phyloP scores from a whole-genome alignment of 352 stramenopile genomes.

The Hyaloperonospora arabidopsidis region DNA sequence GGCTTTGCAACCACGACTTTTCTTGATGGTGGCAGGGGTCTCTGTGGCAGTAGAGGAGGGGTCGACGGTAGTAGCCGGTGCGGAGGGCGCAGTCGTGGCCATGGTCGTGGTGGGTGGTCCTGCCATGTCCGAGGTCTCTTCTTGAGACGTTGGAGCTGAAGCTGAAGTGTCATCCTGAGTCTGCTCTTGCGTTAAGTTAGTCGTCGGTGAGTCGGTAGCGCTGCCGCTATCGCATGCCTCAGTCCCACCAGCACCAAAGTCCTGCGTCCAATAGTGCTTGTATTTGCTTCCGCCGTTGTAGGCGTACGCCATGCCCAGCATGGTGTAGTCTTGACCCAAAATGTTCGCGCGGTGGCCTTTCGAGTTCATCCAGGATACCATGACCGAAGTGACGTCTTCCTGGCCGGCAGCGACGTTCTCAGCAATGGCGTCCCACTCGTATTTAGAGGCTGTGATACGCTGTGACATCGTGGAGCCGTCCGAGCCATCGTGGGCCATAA shows the following conservation, averaged over 20 bases:
- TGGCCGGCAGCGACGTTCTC: slow-evolving; percentile 57
- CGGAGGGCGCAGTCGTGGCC: neutral
- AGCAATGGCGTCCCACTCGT: slow-evolving; percentile 41
- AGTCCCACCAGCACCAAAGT: slow-evolving; percentile 33
- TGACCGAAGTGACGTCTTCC: slow-evolving; percentile 36
- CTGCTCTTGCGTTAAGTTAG: slow-evolving; percentile 19
- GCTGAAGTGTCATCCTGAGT: slow-evolving; percentile 17
- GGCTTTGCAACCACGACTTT: too few species aligned
- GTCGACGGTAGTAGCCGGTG: neutral
- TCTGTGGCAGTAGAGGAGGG: too few species aligned
- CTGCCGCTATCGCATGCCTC: slow-evolving; percentile 26
- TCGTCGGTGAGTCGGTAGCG: slow-evolving; percentile 10
- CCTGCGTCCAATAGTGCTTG: slow-evolving; percentile 54
- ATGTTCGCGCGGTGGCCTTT: slow-evolving; percentile 43
- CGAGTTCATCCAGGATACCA: slow-evolving; percentile 59
- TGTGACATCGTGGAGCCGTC: slow-evolving; percentile 36
- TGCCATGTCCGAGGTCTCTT: slow-evolving; percentile 10
- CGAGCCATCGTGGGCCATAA: slow-evolving; percentile 45
- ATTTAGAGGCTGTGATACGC: slow-evolving; percentile 38
- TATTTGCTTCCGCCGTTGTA: slow-evolving; percentile 28
- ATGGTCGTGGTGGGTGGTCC: slow-evolving; percentile 9
- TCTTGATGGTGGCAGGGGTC: too few species aligned
- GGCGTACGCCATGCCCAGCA: slow-evolving; percentile 30
- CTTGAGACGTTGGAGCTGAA: slow-evolving; percentile 13
- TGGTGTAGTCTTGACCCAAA: slow-evolving; percentile 31